Evolutionary conservation across 805 yeast genomes (phyloP), one percentile per base, ranked within the genome.

Genomic region (Ogataea kodamae): DNA sequence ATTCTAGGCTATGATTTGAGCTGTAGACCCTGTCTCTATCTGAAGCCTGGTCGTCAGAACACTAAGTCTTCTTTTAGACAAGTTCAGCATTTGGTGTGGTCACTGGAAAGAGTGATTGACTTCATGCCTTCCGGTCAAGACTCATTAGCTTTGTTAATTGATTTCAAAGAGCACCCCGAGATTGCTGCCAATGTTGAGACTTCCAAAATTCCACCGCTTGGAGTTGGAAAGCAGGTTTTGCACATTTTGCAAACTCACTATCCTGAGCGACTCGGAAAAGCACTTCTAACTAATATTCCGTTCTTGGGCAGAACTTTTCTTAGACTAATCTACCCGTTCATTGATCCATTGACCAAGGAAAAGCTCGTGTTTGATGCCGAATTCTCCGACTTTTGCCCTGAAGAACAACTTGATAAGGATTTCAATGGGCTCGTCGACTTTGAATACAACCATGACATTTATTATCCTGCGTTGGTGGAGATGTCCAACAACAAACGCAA

Each of bases 121-220:
- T 85, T 75, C 59, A 90, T 92, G 97, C 96, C 97, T 1, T 72
- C 87, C 0, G 97, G 97, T 14, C 98, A 92, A 62, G 98, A 90
- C 55, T 81, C 94, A 9, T 66, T 92, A 34, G 96, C 97, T 1
- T 64, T 92, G 33, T 67, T 94, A 44, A 90, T 92, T 45, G 98
- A 92, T 61, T 90, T 92, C 63, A 86, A 90, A 60, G 79, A 84
- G 12, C 78, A 86, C 40, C 82, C 85, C 36, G 70, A 65, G 54
- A 53, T 61, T 25, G 59, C 59, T 52, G 70, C 64, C 20, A 70
- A 69, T 57, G 78, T 65, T 33, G 67, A 64, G 37, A 64, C 75
- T 19, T 73, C 81, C 38, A 86, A 83, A 54, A 76, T 87, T 37
- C 97, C 97, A n/a, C 87, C 96, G 1, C 68, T 90, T 25, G 72